phyloP scores from a whole-genome alignment of 2,329 filamentous ascomycete genomes.

The Sarocladium brachiariae region DNA sequence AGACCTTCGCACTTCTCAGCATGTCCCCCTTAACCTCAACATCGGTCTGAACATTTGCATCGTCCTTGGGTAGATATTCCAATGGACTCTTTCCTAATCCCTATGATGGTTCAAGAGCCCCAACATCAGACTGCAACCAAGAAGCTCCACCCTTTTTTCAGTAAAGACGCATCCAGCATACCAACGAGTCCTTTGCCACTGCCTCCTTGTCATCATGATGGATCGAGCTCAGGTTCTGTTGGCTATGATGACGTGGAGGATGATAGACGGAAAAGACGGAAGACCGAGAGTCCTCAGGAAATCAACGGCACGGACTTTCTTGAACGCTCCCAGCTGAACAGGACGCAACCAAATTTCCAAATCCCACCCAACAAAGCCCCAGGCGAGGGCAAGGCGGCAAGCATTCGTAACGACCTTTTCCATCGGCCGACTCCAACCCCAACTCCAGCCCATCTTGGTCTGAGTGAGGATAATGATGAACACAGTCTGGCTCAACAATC shows the following conservation, averaged over 20 bases:
- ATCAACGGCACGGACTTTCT: constrained; percentile 13
- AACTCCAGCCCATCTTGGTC: no score
- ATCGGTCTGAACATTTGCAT: constrained; percentile 10
- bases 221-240: neutral
- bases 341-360: neutral
- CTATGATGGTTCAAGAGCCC: constrained; percentile 34
- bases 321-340: neutral
- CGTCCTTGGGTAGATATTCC: constrained; percentile 7
- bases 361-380: neutral
- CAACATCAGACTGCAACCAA: constrained; percentile 18
- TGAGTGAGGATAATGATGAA: no score
- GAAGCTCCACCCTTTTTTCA: constrained; percentile 52
- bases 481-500: no score
- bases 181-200: neutral
- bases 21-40: neutral
- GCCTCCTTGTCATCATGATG: neutral
- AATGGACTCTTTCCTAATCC: constrained; percentile 37
- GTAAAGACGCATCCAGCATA: constrained; percentile 18
- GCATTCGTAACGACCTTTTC: neutral
- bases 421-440: neutral
- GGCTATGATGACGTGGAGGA: constrained; percentile 4
- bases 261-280: constrained; percentile 33
- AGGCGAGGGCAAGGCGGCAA: neutral
- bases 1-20: neutral
- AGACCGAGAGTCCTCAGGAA: constrained; percentile 27